These are phyloP conservation scores for Tympanopsis confertula DNA, from an alignment of 2,329 filamentous ascomycete species.

Conservation along the genomic window DNA sequence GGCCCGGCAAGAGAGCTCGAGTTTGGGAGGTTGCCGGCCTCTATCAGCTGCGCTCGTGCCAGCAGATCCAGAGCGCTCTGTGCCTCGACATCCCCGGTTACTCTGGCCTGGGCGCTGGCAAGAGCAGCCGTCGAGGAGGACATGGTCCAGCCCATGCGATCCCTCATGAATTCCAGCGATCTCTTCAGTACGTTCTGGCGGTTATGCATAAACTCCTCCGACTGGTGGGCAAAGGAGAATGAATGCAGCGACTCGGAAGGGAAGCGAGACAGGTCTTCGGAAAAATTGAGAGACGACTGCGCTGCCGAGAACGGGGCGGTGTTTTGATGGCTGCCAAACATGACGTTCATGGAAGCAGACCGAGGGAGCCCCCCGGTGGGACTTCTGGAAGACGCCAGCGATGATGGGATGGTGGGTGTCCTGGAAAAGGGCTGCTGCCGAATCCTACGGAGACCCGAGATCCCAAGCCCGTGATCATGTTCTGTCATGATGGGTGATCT, in stretches of 20 bases:
- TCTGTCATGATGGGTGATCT: conserved; percentile 76
- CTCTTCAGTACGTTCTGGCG: conserved; percentile 87
- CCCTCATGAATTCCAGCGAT: conserved; percentile 92
- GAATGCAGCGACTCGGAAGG: conserved; percentile 94
- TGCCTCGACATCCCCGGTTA: conserved; percentile 72
- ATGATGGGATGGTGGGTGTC: conserved; percentile 52
- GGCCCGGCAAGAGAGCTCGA: conserved; percentile 44
- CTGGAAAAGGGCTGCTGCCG: conserved; percentile 66
- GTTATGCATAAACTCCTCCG: conserved; percentile 81
- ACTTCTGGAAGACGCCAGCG: conserved; percentile 50
- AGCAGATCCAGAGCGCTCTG: conserved; percentile 85
- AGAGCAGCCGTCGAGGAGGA: conserved; percentile 60
- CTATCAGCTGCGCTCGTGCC: conserved; percentile 68
- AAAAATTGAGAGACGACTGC: conserved; percentile 63
- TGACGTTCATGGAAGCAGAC: conserved; percentile 60
- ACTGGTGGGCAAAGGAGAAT: conserved; percentile 94
- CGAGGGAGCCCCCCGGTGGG: conserved; percentile 45
- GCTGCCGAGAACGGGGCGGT: conserved; percentile 45
- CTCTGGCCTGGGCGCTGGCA: conserved; percentile 71
- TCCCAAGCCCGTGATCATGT: conserved; percentile 76
- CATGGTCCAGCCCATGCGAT: conserved; percentile 70
- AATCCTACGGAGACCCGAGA: conserved; percentile 83
- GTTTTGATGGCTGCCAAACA: conserved; percentile 32
- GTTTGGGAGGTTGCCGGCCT: conserved; percentile 48
- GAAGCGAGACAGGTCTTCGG: conserved; percentile 84